Base-by-base conservation (phyloP, 2,329 filamentous ascomycete species). In the Metarhizium rileyi region DNA sequence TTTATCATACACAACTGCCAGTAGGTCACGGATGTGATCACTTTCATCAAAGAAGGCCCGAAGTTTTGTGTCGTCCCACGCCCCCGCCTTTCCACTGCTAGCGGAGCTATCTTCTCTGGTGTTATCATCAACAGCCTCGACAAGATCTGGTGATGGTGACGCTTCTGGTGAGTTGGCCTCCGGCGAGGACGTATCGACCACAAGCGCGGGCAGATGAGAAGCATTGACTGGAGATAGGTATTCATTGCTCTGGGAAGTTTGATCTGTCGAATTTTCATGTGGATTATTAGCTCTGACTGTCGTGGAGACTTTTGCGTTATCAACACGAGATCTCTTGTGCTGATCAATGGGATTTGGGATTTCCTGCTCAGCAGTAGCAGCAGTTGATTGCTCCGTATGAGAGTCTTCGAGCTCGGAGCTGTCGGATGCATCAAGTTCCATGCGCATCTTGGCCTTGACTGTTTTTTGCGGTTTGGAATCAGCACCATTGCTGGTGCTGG, bases 1-100 rank as follows among this genome's bases (percentile, higher is more conserved):
- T 65, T 90, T 95, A 68, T 97, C 90, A 63, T 95, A 90, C 26
- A 98, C 89, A 53, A 98, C 86, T 35, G 90, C 78, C 47, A 97
- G 76, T 63, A 97, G 78, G 63, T 98, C 91, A 46, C 88, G 81
- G 57, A 98, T 89, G 55, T 95, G 89, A 30, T 84, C 83, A 53
- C 88, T 83, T 57, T 93, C 89, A 57, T 97, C 91, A 60, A 97
- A 86, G 68, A 96, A 98, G 14, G 87, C 84, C 52, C 89, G 82
- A 26, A 98, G 77, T 58, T 83, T 87, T 50, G 82, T 76, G 65
- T 97, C 91, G 54, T 89, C 91, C 93, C 93, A 98, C 0, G 82
- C 80, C 25, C 74, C 72, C 16, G 66, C 61, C 46, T 62, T 66
- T 43, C 52, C 54, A 46, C 52, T 60, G 36, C 56, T 72, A 61